These are phyloP conservation scores for Monosporascus cannonballus DNA, from an alignment of 2,329 filamentous ascomycete species.

Conservation along the genomic window DNA sequence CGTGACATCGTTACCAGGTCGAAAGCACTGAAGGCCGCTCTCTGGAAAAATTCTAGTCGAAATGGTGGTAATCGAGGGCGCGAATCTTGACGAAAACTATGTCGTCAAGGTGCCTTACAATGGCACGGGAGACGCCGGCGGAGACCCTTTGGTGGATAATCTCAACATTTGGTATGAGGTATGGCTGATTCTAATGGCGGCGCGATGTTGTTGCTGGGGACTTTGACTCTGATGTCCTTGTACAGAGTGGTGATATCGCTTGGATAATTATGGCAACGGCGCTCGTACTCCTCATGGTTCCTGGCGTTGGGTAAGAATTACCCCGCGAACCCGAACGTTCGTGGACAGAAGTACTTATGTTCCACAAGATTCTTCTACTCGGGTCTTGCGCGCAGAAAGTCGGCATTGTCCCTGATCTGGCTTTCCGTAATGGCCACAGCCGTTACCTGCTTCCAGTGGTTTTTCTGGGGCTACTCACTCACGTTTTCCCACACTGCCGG, in stretches of 20 bases:
- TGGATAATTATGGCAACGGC: conserved; percentile 81
- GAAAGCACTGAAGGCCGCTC: not conserved
- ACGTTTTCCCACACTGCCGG: conserved; percentile 75
- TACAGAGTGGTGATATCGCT: conserved; percentile 68
- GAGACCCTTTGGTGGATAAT: conserved; percentile 60
- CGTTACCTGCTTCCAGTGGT: conserved; percentile 87
- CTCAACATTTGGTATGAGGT: conserved; percentile 76
- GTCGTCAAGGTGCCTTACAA: conserved; percentile 53
- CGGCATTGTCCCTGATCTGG: conserved; percentile 84
- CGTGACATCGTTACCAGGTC: not conserved
- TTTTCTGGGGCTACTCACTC: conserved; percentile 85
- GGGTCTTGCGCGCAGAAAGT: conserved; percentile 81
- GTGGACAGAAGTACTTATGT: conserved; percentile 1
- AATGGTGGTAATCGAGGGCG: conserved; percentile 30
- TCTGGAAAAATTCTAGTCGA: conserved; percentile 4
- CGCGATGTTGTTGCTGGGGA: conserved; percentile 13
- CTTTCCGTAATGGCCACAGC: conserved; percentile 81
- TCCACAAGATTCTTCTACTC: conserved; percentile 75
- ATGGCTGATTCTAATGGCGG: conserved; percentile 18
- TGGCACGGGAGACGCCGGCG: conserved; percentile 57
- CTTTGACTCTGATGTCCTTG: conserved; percentile 6
- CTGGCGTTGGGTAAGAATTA: conserved; percentile 64
- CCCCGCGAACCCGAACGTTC: not conserved
- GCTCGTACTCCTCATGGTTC: conserved; percentile 86
- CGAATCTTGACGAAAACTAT: conserved; percentile 41